Evolutionary conservation across 2,329 filamentous ascomycete genomes (phyloP).

Genomic region (Shiraia sp.): DNA sequence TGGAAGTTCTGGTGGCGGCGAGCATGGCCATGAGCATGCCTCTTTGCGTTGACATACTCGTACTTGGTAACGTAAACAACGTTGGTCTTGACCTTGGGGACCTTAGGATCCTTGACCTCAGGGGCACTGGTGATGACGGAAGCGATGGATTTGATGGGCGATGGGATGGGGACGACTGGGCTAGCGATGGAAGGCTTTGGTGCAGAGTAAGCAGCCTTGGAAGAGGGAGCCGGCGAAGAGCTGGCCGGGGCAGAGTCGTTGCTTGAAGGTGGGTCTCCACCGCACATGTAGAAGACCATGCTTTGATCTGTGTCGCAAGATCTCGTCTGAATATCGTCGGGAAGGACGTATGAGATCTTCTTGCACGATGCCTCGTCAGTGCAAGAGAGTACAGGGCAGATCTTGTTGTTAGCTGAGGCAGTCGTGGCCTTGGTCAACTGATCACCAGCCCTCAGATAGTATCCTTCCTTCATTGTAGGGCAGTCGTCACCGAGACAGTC

Average conservation of each 20-base stretch:
- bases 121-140: conserved; percentile 31
- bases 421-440: conserved; percentile 14
- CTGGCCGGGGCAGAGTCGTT: conserved; percentile 14
- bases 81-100: conserved; percentile 28
- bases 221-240: conserved; percentile 1
- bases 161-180: conserved; percentile 12
- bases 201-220: conserved; percentile 6
- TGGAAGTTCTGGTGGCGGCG: conserved; percentile 38
- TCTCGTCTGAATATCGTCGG: conserved; percentile 40
- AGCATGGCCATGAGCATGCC: conserved; percentile 35
- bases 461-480: conserved; percentile 39
- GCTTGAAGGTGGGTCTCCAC: conserved; percentile 27
- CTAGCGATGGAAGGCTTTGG: conserved; percentile 10
- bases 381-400: conserved; percentile 39
- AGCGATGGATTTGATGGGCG: conserved; percentile 19
- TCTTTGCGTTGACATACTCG: conserved; percentile 38
- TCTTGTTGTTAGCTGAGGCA: conserved; percentile 27
- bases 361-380: conserved; percentile 23
- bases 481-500: conserved; percentile 37
- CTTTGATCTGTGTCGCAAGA: conserved; percentile 30
- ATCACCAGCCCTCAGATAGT: conserved; percentile 35
- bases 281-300: conserved; percentile 43
- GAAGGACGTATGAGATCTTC: conserved; percentile 36
- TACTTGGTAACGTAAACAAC: conserved; percentile 39
- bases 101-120: conserved; percentile 7